These are phyloP conservation scores for Sporisorium reilianum DNA, from an alignment of 1,284 basidiomycete genomes.

Conservation along the genomic window DNA sequence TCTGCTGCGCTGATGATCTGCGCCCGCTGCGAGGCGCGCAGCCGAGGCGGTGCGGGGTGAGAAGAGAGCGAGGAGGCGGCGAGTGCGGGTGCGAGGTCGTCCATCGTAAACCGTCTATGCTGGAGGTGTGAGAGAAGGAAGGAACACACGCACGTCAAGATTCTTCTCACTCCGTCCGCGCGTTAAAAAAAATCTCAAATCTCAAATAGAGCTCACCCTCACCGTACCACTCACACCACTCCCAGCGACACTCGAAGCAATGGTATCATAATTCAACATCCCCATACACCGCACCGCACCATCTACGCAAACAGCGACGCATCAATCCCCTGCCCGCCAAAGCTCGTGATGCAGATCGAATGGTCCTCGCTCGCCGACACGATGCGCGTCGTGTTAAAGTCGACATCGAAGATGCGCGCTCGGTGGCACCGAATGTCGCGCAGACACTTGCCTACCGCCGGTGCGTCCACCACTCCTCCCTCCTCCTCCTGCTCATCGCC, in stretches of 20 bases:
- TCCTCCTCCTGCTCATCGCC: conserved; percentile 1
- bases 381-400: conserved; percentile 52
- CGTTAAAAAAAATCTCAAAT: neutral
- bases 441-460: conserved; percentile 16
- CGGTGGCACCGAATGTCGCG: conserved; percentile 31
- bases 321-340: conserved; percentile 46
- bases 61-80: neutral
- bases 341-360: conserved; percentile 49
- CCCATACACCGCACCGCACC: neutral
- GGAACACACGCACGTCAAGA: conserved; percentile 3
- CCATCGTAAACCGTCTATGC: conserved; percentile 10
- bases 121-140: neutral
- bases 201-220: neutral
- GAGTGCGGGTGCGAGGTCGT: neutral
- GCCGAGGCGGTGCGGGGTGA: neutral
- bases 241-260: neutral
- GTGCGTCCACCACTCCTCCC: neutral
- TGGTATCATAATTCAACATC: neutral
- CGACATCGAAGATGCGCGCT: conserved; percentile 53
- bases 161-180: too few species aligned
- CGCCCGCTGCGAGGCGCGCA: conserved; percentile 6
- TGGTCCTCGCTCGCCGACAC: conserved; percentile 56
- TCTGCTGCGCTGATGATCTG: conserved; percentile 21
- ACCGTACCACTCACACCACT: too few species aligned
- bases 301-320: conserved; percentile 41